phyloP scores from a whole-genome alignment of 441 rosid species.

The Aquilaria agallochum region DNA sequence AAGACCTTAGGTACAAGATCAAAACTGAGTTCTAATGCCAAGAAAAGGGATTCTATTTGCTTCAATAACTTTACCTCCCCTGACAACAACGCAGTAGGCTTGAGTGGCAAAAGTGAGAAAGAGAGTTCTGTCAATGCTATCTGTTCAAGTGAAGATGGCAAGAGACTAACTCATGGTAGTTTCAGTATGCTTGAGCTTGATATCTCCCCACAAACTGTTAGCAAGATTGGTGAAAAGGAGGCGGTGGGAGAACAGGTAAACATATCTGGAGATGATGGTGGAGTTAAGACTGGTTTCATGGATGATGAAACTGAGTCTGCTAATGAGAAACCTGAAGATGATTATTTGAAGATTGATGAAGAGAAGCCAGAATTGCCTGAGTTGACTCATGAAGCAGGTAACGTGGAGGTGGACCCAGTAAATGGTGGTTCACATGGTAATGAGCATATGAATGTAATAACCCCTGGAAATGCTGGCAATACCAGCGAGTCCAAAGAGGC shows the following conservation, averaged over 20 bases:
- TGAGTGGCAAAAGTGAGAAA: no score
- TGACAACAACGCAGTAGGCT: slow-evolving; percentile 15
- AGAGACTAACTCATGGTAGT: slow-evolving; percentile 16
- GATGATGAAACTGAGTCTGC: slow-evolving; percentile 58
- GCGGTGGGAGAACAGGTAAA: slow-evolving; percentile 9
- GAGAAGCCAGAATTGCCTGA: slow-evolving; percentile 24
- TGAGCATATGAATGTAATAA: slow-evolving; percentile 19
- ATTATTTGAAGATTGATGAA: slow-evolving; percentile 18
- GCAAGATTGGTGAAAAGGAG: slow-evolving; percentile 23
- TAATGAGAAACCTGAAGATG: slow-evolving; percentile 36
- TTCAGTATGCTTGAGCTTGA: slow-evolving; percentile 30
- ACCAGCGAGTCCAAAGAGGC: slow-evolving; percentile 14
- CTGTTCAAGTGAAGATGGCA: slow-evolving; percentile 22
- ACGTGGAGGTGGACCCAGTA: slow-evolving; percentile 12
- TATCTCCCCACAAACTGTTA: slow-evolving; percentile 19
- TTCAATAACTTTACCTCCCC: slow-evolving; percentile 27
- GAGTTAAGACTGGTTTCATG: slow-evolving; percentile 15
- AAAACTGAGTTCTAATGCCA: slow-evolving; percentile 30
- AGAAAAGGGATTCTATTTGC: slow-evolving; percentile 61
- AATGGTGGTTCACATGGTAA: slow-evolving; percentile 10
- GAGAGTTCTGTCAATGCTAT: not conserved
- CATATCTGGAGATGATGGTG: slow-evolving; percentile 19
- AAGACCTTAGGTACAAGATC: slow-evolving; percentile 57
- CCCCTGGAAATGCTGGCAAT: slow-evolving; percentile 17
- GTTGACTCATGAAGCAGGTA: slow-evolving; percentile 19